Percentiles rank a stretch among this genome's conserved stretches.
Conservation (phyloP, 2,329 filamentous ascomycete genomes). For the Cercospora zeina region DNA sequence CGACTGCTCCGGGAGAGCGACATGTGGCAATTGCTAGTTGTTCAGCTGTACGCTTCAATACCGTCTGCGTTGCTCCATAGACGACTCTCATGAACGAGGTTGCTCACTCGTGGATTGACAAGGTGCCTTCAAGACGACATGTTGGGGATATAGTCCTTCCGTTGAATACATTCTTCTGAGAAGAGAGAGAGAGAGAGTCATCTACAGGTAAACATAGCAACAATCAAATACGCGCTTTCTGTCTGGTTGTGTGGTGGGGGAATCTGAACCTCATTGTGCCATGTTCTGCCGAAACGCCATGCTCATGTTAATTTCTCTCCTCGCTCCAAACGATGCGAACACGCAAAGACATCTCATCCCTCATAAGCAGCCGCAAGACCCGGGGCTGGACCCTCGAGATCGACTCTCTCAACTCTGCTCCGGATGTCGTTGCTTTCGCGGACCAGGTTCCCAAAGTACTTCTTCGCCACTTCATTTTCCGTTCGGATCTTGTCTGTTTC, state of each 20-base stretch:
- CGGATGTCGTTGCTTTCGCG: slow-evolving; percentile 57
- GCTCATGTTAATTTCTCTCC: neutral
- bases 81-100: no score
- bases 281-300: neutral
- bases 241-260: neutral
- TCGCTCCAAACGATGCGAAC: neutral
- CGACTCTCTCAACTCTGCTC: slow-evolving; percentile 53
- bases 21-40: no score
- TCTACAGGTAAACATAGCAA: neutral
- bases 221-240: neutral
- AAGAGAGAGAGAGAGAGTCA: neutral
- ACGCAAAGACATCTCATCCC: slow-evolving; percentile 18
- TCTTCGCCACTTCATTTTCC: slow-evolving; percentile 82
- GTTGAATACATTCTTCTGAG: neutral
- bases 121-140: no score
- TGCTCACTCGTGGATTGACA: no score
- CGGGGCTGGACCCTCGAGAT: slow-evolving; percentile 54
- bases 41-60: no score
- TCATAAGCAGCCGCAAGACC: slow-evolving; percentile 44
- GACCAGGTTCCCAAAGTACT: slow-evolving; percentile 87
- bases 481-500: slow-evolving; percentile 77
- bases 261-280: neutral
- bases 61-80: no score
- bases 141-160: no score
- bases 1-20: no score